phyloP scores from a whole-genome alignment of 2,329 filamentous ascomycete species.

The Stachybotrys chlorohalonatus region DNA sequence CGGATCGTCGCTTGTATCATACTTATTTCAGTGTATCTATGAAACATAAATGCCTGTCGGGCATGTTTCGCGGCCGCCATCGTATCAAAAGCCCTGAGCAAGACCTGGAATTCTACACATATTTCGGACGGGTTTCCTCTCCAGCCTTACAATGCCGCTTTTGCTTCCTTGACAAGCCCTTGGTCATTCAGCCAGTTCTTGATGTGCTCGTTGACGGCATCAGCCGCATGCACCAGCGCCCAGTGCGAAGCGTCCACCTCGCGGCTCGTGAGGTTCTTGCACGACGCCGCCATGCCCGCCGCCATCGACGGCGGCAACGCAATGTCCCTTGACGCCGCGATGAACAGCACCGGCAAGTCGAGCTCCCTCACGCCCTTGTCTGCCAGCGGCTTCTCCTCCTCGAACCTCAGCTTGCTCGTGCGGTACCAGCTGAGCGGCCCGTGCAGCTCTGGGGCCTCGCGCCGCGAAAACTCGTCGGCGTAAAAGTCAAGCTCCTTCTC shows the following conservation, averaged over 20 bases:
- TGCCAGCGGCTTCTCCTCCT: slow-evolving; percentile 60
- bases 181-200: slow-evolving; percentile 55
- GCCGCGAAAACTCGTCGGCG: slow-evolving; percentile 57
- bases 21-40: too few relatives aligned
- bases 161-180: slow-evolving; percentile 13
- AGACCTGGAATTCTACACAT: too few relatives aligned
- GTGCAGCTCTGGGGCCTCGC: slow-evolving; percentile 50
- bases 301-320: slow-evolving; percentile 68
- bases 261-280: slow-evolving; percentile 54
- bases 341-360: slow-evolving; percentile 60
- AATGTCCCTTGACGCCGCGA: slow-evolving; percentile 60
- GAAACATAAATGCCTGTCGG: too few relatives aligned
- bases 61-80: not conserved
- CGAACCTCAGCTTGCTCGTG: slow-evolving; percentile 59
- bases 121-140: not conserved
- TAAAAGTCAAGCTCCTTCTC: slow-evolving; percentile 72
- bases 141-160: slow-evolving; percentile 16
- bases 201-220: slow-evolving; percentile 61
- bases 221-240: slow-evolving; percentile 67
- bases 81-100: not conserved
- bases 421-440: slow-evolving; percentile 89
- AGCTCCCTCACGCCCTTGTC: slow-evolving; percentile 44
- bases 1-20: too few relatives aligned
- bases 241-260: slow-evolving; percentile 70
- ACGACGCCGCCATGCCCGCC: slow-evolving; percentile 57